Percentiles rank a stretch among this genome's conserved stretches.
Conservation (phyloP, 2,329 filamentous ascomycete species). For the Fusarium cicatricum region DNA sequence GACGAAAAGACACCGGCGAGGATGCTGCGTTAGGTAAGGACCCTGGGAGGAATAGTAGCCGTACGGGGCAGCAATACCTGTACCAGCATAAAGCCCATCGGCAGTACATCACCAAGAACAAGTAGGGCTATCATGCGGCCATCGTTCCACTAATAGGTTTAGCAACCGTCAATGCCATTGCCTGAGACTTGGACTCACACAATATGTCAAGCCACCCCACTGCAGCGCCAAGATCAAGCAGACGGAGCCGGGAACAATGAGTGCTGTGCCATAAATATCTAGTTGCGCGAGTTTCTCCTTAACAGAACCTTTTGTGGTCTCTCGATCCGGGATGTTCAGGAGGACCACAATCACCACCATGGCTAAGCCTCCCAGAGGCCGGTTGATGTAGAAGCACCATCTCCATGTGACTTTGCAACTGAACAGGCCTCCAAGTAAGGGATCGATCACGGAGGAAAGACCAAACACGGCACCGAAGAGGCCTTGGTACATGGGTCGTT, state of each 20-base stretch:
- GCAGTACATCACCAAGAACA: slow-evolving; percentile 48
- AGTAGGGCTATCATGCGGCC: slow-evolving; percentile 55
- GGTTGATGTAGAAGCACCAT: slow-evolving; percentile 50
- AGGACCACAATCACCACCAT: slow-evolving; percentile 39
- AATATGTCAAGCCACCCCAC: slow-evolving; percentile 53
- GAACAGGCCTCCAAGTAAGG: slow-evolving; percentile 41
- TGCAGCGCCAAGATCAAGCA: slow-evolving; percentile 58
- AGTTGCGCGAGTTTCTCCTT: slow-evolving; percentile 56
- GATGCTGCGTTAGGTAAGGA: slow-evolving; percentile 53
- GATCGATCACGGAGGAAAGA: slow-evolving; percentile 44
- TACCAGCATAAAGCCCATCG: slow-evolving; percentile 52
- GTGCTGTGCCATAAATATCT: slow-evolving; percentile 61
- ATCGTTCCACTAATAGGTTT: slow-evolving; percentile 48
- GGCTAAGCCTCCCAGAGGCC: slow-evolving; percentile 47
- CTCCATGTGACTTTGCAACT: slow-evolving; percentile 43
- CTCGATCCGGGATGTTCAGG: slow-evolving; percentile 23
- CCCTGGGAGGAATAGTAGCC: slow-evolving; percentile 52
- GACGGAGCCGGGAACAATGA: slow-evolving; percentile 61
- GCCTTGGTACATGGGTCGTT: slow-evolving; percentile 39
- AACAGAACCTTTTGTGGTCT: slow-evolving; percentile 36
- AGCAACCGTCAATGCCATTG: background rate
- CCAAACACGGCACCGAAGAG: slow-evolving; percentile 53
- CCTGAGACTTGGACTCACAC: slow-evolving; percentile 22
- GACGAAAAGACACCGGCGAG: slow-evolving; percentile 44
- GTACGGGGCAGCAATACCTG: slow-evolving; percentile 47